These are phyloP conservation scores for Hapsidospora chrysogenum DNA, from an alignment of 495 filamentous ascomycete species.

Conservation along the genomic window DNA sequence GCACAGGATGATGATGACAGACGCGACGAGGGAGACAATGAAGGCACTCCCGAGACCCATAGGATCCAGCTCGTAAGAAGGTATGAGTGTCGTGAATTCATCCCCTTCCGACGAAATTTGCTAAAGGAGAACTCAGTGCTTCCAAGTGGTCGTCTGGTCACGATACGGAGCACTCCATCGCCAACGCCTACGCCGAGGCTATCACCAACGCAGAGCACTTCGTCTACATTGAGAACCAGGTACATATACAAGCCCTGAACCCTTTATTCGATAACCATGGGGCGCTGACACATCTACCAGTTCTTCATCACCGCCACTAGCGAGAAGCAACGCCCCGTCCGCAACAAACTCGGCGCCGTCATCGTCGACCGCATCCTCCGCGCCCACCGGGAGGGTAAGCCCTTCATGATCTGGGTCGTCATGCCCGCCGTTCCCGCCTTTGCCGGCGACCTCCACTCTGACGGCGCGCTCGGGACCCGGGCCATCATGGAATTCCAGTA, in stretches of 20 bases:
- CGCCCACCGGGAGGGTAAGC: conserved; percentile 51
- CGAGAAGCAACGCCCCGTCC: conserved; percentile 58
- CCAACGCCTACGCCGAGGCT: conserved; percentile 70
- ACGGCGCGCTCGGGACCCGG: conserved; percentile 67
- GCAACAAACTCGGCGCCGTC: conserved; percentile 73
- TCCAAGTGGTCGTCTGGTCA: conserved; percentile 59
- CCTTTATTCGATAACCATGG: neutral
- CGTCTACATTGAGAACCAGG: conserved; percentile 89
- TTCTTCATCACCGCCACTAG: conserved; percentile 92
- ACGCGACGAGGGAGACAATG: neutral
- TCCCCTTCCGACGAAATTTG: conserved; percentile 3
- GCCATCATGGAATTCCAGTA: conserved; percentile 93
- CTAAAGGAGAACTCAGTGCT: conserved; percentile 22
- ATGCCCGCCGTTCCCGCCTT: conserved; percentile 87
- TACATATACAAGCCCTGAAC: conserved; percentile 2
- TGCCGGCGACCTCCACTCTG: conserved; percentile 68
- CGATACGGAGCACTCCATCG: conserved; percentile 66
- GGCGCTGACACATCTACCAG: no score
- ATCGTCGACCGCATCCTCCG: conserved; percentile 80
- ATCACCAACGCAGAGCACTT: conserved; percentile 73
- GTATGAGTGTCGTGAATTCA: conserved; percentile 10
- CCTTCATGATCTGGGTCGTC: conserved; percentile 70
- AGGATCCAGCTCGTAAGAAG: conserved; percentile 27
- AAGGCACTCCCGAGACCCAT: neutral
- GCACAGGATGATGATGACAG: conserved; percentile 8